Evolutionary conservation across 2,329 filamentous ascomycete species (phyloP).

Genomic region (Penicillium decumbens): DNA sequence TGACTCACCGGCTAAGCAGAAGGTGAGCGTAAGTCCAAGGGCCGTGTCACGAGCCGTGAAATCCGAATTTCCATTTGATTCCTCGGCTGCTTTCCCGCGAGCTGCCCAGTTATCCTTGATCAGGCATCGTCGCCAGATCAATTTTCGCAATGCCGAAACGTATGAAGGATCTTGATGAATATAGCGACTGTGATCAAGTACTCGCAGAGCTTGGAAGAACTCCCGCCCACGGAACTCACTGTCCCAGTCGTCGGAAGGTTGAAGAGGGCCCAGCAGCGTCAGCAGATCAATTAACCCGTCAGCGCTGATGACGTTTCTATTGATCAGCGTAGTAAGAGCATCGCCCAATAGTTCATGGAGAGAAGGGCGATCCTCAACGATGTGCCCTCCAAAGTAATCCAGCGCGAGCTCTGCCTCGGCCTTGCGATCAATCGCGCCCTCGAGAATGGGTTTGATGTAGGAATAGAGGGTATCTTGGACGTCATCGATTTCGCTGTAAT

Average conservation of each 20-base stretch:
- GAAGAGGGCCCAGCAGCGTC: constrained; percentile 65
- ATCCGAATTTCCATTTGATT: constrained; percentile 65
- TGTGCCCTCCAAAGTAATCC: constrained; percentile 56
- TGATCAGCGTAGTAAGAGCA: constrained; percentile 64
- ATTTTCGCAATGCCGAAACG: constrained; percentile 25
- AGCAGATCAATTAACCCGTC: constrained; percentile 60
- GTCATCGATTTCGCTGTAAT: constrained; percentile 62
- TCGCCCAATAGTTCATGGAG: constrained; percentile 68
- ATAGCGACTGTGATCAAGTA: constrained; percentile 51
- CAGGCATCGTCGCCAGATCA: constrained; percentile 82
- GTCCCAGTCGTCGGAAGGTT: constrained; percentile 45
- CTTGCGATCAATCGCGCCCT: constrained; percentile 70
- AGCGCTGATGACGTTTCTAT: constrained; percentile 61
- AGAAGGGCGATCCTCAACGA: constrained; percentile 57
- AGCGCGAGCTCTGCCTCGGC: constrained; percentile 73
- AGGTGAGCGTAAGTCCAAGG: constrained; percentile 62
- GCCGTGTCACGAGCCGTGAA: constrained; percentile 61
- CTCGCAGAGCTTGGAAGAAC: constrained; percentile 69
- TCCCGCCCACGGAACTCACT: constrained; percentile 52
- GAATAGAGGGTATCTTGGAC: constrained; percentile 76
- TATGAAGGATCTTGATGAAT: constrained; percentile 46
- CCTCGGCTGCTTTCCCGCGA: constrained; percentile 71
- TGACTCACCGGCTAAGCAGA: constrained; percentile 53
- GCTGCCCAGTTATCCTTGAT: constrained; percentile 78
- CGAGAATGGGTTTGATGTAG: constrained; percentile 64